These are phyloP conservation scores for Ceratobasidium papillatum DNA, from an alignment of 1,284 basidiomycete species.

Conservation along the genomic window DNA sequence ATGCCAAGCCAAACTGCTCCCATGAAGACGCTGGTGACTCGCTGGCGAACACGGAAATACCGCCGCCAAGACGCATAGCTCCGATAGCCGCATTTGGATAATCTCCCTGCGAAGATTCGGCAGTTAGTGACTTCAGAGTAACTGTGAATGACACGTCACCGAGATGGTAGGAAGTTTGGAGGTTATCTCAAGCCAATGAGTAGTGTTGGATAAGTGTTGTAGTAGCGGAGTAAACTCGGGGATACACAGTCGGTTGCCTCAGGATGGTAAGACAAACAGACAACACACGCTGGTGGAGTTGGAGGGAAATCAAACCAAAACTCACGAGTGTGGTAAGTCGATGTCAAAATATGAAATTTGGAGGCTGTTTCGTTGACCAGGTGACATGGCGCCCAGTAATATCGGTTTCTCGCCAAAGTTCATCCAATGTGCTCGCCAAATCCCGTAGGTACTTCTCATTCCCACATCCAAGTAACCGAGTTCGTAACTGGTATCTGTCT, in stretches of 20 bases:
- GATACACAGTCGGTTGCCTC: background rate
- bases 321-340: background rate
- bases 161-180: background rate
- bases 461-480: background rate
- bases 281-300: background rate
- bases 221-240: background rate
- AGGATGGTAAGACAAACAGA: background rate
- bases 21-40: too few relatives aligned
- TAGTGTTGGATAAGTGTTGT: background rate
- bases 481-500: background rate
- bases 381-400: background rate
- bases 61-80: background rate
- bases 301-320: background rate
- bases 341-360: slow-evolving; percentile 17
- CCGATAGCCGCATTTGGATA: slow-evolving; percentile 1
- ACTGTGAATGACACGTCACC: background rate
- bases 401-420: slow-evolving; percentile 7
- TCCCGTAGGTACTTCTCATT: background rate
- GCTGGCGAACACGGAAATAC: background rate
- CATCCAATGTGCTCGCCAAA: background rate
- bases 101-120: background rate
- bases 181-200: background rate
- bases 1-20: background rate
- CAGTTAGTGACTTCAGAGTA: background rate
- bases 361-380: slow-evolving; percentile 19